A percentile compares a stretch with the other conserved stretches of the same genome.
Evolutionary conservation across 2,329 filamentous ascomycete genomes (phyloP).

Genomic region (Fragosphaeria purpurea): DNA sequence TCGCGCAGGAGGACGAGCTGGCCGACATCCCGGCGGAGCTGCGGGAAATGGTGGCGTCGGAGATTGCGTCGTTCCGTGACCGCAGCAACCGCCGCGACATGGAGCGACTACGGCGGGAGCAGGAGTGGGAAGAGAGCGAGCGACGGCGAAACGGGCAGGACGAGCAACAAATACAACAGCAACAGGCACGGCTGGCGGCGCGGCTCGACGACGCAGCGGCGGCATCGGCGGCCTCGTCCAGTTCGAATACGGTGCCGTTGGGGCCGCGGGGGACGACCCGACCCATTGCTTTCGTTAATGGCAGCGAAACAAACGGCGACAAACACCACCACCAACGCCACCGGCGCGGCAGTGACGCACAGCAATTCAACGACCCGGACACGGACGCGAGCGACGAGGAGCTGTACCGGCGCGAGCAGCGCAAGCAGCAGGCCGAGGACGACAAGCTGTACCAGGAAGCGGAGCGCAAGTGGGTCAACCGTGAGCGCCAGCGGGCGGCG

Average conservation of each 20-base stretch:
- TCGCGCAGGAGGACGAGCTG: conserved; percentile 83
- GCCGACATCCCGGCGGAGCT: conserved; percentile 93
- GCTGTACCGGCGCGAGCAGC: conserved; percentile 60
- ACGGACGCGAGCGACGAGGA: conserved; percentile 82
- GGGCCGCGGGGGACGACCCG: conserved; percentile 49
- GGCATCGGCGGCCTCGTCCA: conserved; percentile 51
- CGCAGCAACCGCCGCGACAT: conserved; percentile 80
- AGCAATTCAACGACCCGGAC: conserved; percentile 52
- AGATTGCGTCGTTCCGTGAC: conserved; percentile 91
- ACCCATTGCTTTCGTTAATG: conserved; percentile 70
- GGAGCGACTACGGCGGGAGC: conserved; percentile 77
- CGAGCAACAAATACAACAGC: not conserved
- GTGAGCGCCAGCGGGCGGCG: conserved; percentile 72
- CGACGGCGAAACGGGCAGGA: conserved; percentile 53
- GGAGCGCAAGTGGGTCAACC: conserved; percentile 82
- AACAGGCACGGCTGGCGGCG: conserved; percentile 45
- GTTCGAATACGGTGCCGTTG: conserved; percentile 63
- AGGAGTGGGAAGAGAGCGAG: conserved; percentile 84
- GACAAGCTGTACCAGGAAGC: conserved; percentile 77
- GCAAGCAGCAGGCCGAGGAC: conserved; percentile 62
- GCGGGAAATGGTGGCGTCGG: conserved; percentile 86
- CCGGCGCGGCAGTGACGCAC: conserved; percentile 13
- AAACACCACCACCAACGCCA: conserved; percentile 41
- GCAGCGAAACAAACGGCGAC: conserved; percentile 51
- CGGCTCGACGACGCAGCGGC: conserved; percentile 34